phyloP scores from a whole-genome alignment of 2,329 filamentous ascomycete species.

The Trichoderma sp. region DNA sequence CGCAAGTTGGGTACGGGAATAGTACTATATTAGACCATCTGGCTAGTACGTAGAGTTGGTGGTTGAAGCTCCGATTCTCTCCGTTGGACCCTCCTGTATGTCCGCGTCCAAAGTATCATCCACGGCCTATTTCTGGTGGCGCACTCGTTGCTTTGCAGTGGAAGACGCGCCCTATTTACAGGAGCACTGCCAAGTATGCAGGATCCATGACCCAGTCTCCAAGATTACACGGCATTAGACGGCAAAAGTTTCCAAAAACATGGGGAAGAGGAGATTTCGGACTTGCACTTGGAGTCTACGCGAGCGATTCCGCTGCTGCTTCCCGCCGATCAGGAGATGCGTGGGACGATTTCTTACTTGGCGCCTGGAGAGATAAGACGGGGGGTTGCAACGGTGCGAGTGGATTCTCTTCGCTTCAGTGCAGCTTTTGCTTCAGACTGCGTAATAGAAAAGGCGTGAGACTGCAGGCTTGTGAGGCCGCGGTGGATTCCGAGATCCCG shows the following conservation, averaged over 20 bases:
- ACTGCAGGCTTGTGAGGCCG: neutral
- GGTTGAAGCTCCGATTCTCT: slow-evolving; percentile 28
- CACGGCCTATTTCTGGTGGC: neutral
- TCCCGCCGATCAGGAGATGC: slow-evolving; percentile 24
- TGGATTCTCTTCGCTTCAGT: neutral
- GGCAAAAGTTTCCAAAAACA: neutral
- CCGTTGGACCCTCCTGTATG: slow-evolving; percentile 8
- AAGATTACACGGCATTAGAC: neutral
- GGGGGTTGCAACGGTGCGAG: slow-evolving; percentile 1
- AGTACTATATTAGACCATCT: neutral
- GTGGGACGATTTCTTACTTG: slow-evolving; percentile 14
- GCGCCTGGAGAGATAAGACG: slow-evolving; percentile 7
- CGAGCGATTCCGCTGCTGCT: neutral
- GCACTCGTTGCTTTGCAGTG: neutral
- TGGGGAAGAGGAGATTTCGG: neutral
- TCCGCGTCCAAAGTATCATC: neutral
- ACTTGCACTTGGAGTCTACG: neutral
- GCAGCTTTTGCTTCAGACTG: neutral
- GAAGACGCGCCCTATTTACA: neutral
- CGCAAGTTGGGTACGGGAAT: neutral
- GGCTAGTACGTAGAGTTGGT: neutral
- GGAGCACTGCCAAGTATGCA: neutral
- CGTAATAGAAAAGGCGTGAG: neutral
- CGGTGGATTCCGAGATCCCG: slow-evolving; percentile 23
- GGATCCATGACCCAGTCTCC: neutral